Base-by-base conservation (phyloP, 2,329 filamentous ascomycete genomes). In the Leptosphaerulina australis region DNA sequence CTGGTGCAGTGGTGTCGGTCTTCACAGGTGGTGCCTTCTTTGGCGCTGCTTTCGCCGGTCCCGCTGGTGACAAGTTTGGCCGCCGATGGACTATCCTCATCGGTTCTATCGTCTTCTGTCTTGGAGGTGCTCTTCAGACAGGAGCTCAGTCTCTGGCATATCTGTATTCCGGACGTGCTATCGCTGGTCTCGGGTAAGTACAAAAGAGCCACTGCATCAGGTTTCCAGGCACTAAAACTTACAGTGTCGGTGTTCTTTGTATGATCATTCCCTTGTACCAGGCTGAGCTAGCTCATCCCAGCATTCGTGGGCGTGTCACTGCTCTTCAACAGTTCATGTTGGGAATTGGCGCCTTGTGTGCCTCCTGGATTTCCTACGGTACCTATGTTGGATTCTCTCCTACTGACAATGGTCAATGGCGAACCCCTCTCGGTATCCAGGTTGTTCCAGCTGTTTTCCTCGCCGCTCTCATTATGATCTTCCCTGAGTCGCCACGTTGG, bases 251-350 rank as follows among this genome's bases (percentile, higher is more conserved):
- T 8, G 76, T 83, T 45, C 73, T 87, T 6, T 79, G 79, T 56
- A 86, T 86, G 83, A 83, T 86, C 54, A 76, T 87, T 28, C 84
- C 88, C 2, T 72, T 92, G 0, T 93, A 91, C 68, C 89, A 92
- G 67, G 88, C 87, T 17, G 90, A 94, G 65, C 80, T 93, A 18
- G 85, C 87, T 3, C 90, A 93, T 67, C 90, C 90, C 1, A 82
- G 81, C 50, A 93, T 93, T 63, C 83, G 90, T 69, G 90, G 89
- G 10, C 79, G 85, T 55, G 81, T 94, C 24, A 91, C 88, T 0
- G 82, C 84, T 22, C 77, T 93, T 3, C 89, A 92, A 69, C 89
- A 92, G 63, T 91, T 92, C 66, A 92, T 92, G 88, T 70, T 93
- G 41, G 89, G 88, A 1, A 82, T 93, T 21, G 90, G 90, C 48